Conservation (phyloP, 2,329 filamentous ascomycete species). For the Tolypocladium endophyticum region DNA sequence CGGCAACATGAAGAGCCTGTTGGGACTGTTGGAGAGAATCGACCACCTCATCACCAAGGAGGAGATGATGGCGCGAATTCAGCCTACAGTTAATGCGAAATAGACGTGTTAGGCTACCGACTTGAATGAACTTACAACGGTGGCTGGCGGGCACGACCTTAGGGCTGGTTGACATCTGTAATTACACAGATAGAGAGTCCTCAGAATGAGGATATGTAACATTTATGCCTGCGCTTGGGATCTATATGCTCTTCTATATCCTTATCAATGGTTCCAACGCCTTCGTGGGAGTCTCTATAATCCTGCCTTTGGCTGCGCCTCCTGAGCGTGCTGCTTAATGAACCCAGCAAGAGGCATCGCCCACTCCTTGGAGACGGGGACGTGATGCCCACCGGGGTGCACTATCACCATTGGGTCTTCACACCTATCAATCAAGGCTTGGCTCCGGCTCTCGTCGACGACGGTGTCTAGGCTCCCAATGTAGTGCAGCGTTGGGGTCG, state of each 20-base stretch:
- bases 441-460: constrained; percentile 66
- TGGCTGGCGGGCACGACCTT: not conserved
- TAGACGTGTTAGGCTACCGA: constrained; percentile 14
- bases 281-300: constrained; percentile 7
- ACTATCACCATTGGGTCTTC: constrained; percentile 43
- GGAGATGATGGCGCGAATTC: constrained; percentile 99
- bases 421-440: constrained; percentile 56
- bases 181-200: constrained; percentile 23
- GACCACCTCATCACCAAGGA: constrained; percentile 99
- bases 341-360: constrained; percentile 66
- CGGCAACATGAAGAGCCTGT: constrained; percentile 88
- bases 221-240: constrained; percentile 12
- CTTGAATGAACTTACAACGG: not conserved
- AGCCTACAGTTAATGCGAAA: constrained; percentile 48
- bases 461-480: constrained; percentile 79
- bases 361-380: constrained; percentile 76
- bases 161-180: constrained; percentile 11
- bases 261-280: constrained; percentile 3
- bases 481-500: constrained; percentile 71
- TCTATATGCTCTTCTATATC: constrained; percentile 7
- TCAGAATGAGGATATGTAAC: constrained; percentile 19
- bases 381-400: constrained; percentile 84
- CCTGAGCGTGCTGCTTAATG: constrained; percentile 35
- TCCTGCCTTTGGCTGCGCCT: constrained; percentile 13
- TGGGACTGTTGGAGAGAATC: constrained; percentile 79